Conservation (phyloP, 192 early-diverging fungal species). For the Funneliformis geosporum region DNA sequence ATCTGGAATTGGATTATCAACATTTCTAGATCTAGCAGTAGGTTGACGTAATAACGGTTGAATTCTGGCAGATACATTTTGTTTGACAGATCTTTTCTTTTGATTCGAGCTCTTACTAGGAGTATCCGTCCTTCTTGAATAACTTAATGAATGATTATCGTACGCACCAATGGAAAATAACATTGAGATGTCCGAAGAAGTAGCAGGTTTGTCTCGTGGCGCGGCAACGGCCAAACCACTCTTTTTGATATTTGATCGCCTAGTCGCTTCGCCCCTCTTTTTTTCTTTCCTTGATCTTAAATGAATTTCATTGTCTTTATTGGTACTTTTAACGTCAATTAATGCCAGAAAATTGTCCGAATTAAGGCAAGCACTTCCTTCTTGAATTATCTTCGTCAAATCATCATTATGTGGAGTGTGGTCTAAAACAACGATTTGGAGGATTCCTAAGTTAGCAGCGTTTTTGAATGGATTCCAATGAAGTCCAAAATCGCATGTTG, state of each 20-base stretch:
- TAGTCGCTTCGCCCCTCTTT: background rate
- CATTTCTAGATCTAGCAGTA: background rate
- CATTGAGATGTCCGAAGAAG: background rate
- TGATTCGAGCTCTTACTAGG: background rate
- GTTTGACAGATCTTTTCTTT: background rate
- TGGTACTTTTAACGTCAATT: background rate
- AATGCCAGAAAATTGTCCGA: background rate
- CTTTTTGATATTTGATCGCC: background rate
- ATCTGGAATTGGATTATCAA: background rate
- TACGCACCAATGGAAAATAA: too few species aligned
- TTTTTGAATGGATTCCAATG: conserved; percentile 33
- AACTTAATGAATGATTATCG: too few species aligned
- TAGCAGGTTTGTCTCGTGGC: background rate
- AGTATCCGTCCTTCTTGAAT: too few species aligned
- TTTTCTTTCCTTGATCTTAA: conserved; percentile 4
- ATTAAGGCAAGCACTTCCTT: background rate
- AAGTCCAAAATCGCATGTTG: conserved; percentile 8
- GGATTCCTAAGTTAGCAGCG: background rate
- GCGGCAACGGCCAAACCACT: background rate
- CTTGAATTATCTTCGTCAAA: background rate
- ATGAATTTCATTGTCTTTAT: background rate
- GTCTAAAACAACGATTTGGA: background rate
- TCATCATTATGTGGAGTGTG: background rate
- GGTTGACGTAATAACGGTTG: background rate
- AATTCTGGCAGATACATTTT: background rate